Evolutionary conservation across 164 flowering plant genomes (phyloP), one percentile per base, ranked within the genome.

Genomic region (Piper longum): DNA sequence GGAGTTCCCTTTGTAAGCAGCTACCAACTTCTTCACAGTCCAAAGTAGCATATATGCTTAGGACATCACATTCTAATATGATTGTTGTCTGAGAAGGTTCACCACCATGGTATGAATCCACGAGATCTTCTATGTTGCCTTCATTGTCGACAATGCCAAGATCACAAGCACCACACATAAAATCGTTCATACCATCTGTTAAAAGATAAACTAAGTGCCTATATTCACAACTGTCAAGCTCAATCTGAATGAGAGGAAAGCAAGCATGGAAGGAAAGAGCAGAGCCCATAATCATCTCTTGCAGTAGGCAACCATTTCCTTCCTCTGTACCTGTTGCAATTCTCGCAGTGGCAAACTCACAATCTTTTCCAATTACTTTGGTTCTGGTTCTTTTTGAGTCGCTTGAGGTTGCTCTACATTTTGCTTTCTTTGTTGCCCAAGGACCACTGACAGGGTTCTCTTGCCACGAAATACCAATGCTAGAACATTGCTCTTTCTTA

Each of bases 401-500:
- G 63, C 78, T 84, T 61, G 78, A 74, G 55, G 80, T 74, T 66
- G 88, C 96, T 55, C 86, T 60, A 41, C 55, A 57, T 79, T 81
- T 77, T 41, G 87, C 98, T 75, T 65, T 87, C 72, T 74, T 71
- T 17, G 73, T 72, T 54, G 86, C 76, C 84, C 87, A 82, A 64
- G 93, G 82, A 43, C 87, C 98, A 64, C 88, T 85, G 17, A 73
- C 76, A 66, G 78, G 64, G 71, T 78, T 79, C 39, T 81, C 89
- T 71, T 83, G 95, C 95, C 97, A 89, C 74, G 80, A 56, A 79
- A 95, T 69, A 71, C 79, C 76, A 66, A 92, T 71, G 51, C 79
- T 70, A 63, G 90, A 78, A 19, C 36, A 41, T 57, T 59, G 51
- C 64, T 57, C 54, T 62, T 74, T 76, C 14, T 70, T 62, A 64